Percentiles rank a stretch among this genome's conserved stretches.
Conservation (phyloP, 495 filamentous ascomycete species). For the Cladorrhinum samala region DNA sequence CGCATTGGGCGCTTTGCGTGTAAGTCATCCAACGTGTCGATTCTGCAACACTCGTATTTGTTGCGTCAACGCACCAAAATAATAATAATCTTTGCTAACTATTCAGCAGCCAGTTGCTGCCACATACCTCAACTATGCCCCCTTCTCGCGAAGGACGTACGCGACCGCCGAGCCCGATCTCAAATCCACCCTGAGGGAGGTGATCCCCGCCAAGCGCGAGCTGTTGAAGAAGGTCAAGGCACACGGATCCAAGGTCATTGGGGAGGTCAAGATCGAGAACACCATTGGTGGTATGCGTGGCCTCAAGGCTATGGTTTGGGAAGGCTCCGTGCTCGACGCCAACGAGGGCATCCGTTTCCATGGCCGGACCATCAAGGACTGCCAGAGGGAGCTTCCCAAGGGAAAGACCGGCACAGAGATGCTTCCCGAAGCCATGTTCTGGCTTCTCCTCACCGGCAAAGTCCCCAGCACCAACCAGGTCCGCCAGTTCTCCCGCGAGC, state of each 20-base stretch:
- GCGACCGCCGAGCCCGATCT: constrained; percentile 77
- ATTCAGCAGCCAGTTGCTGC: constrained; percentile 29
- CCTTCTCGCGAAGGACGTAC: constrained; percentile 43
- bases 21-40: constrained; percentile 27
- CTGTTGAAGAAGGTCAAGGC: constrained; percentile 86
- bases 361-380: constrained; percentile 95
- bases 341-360: constrained; percentile 98
- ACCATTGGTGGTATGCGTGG: constrained; percentile 96
- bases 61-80: background rate
- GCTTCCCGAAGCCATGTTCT: constrained; percentile 99
- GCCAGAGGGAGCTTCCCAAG: constrained; percentile 88
- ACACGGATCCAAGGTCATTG: constrained; percentile 73
- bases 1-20: constrained; percentile 45
- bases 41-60: too few species aligned
- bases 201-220: constrained; percentile 88
- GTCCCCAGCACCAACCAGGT: constrained; percentile 79
- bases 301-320: constrained; percentile 97
- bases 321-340: constrained; percentile 93
- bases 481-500: constrained; percentile 72
- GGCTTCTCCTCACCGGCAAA: constrained; percentile 90
- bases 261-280: constrained; percentile 90
- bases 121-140: constrained; percentile 20
- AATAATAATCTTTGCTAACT: background rate
- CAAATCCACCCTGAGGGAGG: constrained; percentile 72
- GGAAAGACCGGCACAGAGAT: constrained; percentile 93